Evolutionary conservation across 331 rosid genomes (phyloP), one percentile per base, ranked within the genome.

Genomic region (Pyrus hybrid): DNA sequence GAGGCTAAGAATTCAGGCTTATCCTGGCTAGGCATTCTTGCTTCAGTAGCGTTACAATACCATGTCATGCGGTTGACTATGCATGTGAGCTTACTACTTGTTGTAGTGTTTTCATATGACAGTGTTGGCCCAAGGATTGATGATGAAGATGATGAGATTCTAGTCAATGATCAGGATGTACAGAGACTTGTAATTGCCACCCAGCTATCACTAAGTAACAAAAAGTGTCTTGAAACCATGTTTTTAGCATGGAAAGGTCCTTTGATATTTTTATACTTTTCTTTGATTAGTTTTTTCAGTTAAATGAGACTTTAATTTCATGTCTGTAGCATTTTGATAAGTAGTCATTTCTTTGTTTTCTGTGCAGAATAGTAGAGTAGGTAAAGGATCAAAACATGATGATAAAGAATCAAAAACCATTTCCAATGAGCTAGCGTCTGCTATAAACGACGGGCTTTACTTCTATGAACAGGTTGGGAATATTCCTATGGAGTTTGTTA

Each of bases 131-230:
- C 56, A 81, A 94, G 99, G 88, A 85, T 85, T 63, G 96, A 92
- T 26, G 93, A 90, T 16, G 99, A 89, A 29, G 97, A 94, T 60
- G 97, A 92, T 67, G 96, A 90, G 81, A 79, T 78, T 84, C 82
- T 84, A 83, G 91, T 83, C 84, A 84, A 81, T 79, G 97, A 92
- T 73, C 93, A 86, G 84, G 98, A 90, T 72, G 96, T 91, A 76
- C 95, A 91, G 80, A 86, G 92, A 82, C 93, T 94, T 78, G 90
- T 94, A 32, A 94, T 92, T 72, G 97, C 90, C 76, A 94, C 99
- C 72, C 97, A 91, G 99, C 97, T 94, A 88, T 54, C 68, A 47
- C 78, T 65, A 41, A 41, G 47, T 41, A 41, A 41, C 47, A 41
- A 41, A 41, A 41, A 41, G 49, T 45, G 70, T 43, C 33, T 13